A percentile compares a stretch with the other conserved stretches of the same genome.
Evolutionary conservation across 176 grass and related monocot species (phyloP).

Genomic region (Aechmea fasciata): DNA sequence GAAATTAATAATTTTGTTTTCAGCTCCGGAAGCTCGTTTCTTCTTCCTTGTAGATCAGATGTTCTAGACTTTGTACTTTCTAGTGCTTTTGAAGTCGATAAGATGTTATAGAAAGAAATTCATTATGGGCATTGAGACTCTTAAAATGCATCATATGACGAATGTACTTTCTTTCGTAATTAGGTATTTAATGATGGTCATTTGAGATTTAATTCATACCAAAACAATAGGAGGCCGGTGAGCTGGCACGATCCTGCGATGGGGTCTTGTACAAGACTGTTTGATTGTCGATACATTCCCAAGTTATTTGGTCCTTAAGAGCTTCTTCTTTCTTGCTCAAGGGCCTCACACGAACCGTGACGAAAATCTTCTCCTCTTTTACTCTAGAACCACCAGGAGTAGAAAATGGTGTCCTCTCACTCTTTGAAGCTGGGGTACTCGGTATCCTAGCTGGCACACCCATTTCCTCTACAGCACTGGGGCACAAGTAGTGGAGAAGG

Average conservation of each 20-base stretch:
- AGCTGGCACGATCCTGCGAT: conserved; percentile 35
- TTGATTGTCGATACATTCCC: conserved; percentile 65
- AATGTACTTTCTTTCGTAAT: neutral
- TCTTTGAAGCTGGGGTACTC: conserved; percentile 62
- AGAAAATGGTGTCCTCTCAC: conserved; percentile 47
- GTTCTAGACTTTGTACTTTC: no score
- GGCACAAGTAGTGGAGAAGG: neutral
- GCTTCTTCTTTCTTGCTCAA: conserved; percentile 64
- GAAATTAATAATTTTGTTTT: no score
- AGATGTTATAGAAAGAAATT: no score
- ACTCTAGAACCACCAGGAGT: conserved; percentile 68
- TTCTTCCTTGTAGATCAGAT: no score
- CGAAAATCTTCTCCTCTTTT: conserved; percentile 99
- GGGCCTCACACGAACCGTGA: conserved; percentile 80
- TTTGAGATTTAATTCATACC: conserved; percentile 31
- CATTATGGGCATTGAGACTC: neutral
- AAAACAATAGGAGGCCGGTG: conserved; percentile 63
- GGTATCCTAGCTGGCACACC: conserved; percentile 39
- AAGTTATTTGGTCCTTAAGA: conserved; percentile 49
- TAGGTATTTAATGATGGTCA: no score
- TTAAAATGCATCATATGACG: neutral
- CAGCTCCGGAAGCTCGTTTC: no score
- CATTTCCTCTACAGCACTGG: conserved; percentile 12
- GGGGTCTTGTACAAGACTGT: conserved; percentile 62
- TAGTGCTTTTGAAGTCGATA: no score